Percentiles rank a stretch among this genome's conserved stretches.
These are phyloP conservation scores for Phytophthora idaei DNA, from an alignment of 352 stramenopile species.

Conservation along the genomic window DNA sequence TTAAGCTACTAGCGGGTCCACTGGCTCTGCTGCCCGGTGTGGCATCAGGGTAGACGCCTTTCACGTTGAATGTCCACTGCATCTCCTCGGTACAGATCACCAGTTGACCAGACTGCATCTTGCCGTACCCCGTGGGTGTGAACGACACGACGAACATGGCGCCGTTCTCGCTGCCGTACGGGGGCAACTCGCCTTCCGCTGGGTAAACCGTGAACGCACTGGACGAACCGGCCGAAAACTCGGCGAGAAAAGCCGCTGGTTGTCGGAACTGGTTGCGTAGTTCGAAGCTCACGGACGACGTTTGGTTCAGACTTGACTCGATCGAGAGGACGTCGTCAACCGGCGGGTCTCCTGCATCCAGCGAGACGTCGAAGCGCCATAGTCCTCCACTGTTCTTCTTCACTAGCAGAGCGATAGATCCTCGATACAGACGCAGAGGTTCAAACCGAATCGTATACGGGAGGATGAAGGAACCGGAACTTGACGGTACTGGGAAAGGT, in stretches of 20 bases:
- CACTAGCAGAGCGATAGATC: conserved; percentile 74
- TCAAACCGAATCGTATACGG: conserved; percentile 81
- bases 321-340: conserved; percentile 90
- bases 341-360: conserved; percentile 81
- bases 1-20: conserved; percentile 41
- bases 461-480: conserved; percentile 25
- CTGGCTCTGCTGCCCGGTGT: conserved; percentile 42
- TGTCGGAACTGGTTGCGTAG: conserved; percentile 89
- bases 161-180: conserved; percentile 75
- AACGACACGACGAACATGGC: conserved; percentile 90
- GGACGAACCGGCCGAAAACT: conserved; percentile 88
- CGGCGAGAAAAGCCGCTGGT: conserved; percentile 74
- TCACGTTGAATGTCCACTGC: conserved; percentile 94
- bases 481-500: conserved; percentile 22
- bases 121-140: conserved; percentile 91
- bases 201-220: conserved; percentile 91
- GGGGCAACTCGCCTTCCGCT: conserved; percentile 66
- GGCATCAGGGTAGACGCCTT: conserved; percentile 82
- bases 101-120: conserved; percentile 88
- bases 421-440: conserved; percentile 85
- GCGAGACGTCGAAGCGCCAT: conserved; percentile 87
- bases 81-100: conserved; percentile 91
- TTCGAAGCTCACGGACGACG: conserved; percentile 85
- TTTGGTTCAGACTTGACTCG: conserved; percentile 87
- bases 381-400: conserved; percentile 79